Evolutionary conservation across 169 alveolate genomes (phyloP), one percentile per base, ranked within the genome.

Genomic region (Plasmodium billcollinsi): DNA sequence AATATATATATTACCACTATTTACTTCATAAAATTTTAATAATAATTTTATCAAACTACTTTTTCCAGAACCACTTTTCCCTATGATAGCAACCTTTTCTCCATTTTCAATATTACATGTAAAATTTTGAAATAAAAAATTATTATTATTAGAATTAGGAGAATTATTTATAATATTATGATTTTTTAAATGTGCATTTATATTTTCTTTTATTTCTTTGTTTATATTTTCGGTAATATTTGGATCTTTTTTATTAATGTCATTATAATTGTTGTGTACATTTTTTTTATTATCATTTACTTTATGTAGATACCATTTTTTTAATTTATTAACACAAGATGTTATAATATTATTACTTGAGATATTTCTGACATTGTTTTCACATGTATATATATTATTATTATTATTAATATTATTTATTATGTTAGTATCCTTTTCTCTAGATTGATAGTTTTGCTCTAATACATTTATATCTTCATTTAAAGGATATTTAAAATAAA

Each of bases 11-110:
- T 91, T 89, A 3, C 99, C 99, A 14, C 92, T 52, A 26, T 89
- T 58, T 11, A 97, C 95, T 61, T 97, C 98, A 67, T 97, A 98
- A 92, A 98, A 96, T 76, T 99, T 95, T 83, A 96, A 97, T 1
- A 98, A 94, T 66, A 98, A 72, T 73, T 97, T 96, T 75, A 97
- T 95, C 24, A 98, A 94, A 7, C 99, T 98, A 43, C 98, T 95
- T 93, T 98, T 98, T 15, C 99, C 99, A 24, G 97, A 83, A 5
- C 99, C 99, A n/a, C 99, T 97, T 29, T 96, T 75, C 6, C 99
- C 99, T 59, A 86, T 62, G n/a, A 86, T 39, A 39, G 83, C 92
- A 18, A 86, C 92, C 18, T 72, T 72, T 72, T 86, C 92, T 47
- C 92, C 92, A 61, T 86, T 18, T 8, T 54, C 69, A 15, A 86